phyloP scores from a whole-genome alignment of 768 basidiomycete species.

The Sporobolomyces phaffii region DNA sequence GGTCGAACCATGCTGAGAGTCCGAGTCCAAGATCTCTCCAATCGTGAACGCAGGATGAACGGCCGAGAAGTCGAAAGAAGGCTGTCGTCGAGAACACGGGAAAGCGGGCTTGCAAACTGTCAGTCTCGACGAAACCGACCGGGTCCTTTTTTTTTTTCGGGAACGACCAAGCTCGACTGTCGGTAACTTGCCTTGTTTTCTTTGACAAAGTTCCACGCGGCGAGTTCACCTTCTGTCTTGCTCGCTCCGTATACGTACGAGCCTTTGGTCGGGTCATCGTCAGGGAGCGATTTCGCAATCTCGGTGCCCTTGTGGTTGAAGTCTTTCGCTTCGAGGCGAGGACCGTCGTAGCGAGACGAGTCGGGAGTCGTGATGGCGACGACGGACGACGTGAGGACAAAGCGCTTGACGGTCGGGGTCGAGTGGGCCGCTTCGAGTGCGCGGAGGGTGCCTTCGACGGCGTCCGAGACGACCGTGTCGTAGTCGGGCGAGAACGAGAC shows the following conservation, averaged over 20 bases:
- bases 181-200: slow-evolving; percentile 8
- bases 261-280: neutral
- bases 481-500: slow-evolving; percentile 3
- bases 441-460: neutral
- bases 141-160: no score
- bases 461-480: neutral
- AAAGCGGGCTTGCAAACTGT: no score
- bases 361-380: neutral
- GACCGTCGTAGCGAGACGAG: neutral
- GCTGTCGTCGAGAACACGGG: neutral
- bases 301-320: slow-evolving; percentile 8
- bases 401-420: slow-evolving; percentile 3
- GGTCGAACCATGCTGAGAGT: slow-evolving; percentile 1
- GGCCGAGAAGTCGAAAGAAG: slow-evolving; percentile 5
- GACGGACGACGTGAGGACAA: slow-evolving; percentile 9
- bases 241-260: slow-evolving; percentile 53
- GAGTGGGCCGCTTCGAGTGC: neutral
- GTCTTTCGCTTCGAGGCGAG: neutral
- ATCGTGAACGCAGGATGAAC: slow-evolving; percentile 2
- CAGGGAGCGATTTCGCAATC: neutral
- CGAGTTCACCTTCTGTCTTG: slow-evolving; percentile 49
- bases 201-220: slow-evolving; percentile 8
- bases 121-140: no score
- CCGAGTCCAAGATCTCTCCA: slow-evolving; percentile 3
- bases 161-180: no score